Evolutionary conservation across 805 yeast species (phyloP).

Genomic region (Candida koratica): DNA sequence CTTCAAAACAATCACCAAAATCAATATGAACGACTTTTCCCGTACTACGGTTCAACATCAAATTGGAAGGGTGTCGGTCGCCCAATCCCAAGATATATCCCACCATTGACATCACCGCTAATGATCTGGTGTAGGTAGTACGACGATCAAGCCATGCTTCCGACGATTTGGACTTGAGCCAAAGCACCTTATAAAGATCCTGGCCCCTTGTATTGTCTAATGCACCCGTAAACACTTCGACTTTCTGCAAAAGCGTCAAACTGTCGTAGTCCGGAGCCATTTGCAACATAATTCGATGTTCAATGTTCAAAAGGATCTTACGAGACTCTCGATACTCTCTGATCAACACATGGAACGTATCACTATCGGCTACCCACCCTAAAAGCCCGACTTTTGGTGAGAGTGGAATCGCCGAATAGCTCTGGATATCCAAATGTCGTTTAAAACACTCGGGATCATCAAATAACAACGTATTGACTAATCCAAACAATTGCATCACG

Average conservation of each 20-base stretch:
- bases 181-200: conserved; percentile 88
- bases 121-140: conserved; percentile 90
- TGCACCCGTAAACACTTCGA: conserved; percentile 95
- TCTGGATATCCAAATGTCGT: conserved; percentile 89
- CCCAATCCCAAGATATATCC: conserved; percentile 97
- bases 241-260: conserved; percentile 82
- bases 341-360: conserved; percentile 90
- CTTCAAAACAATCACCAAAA: conserved; percentile 98
- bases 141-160: conserved; percentile 98
- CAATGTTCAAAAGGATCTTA: conserved; percentile 84
- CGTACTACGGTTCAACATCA: conserved; percentile 90
- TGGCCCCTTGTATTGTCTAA: conserved; percentile 94
- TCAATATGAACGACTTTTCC: conserved; percentile 97
- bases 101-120: conserved; percentile 98
- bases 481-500: conserved; percentile 96
- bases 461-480: conserved; percentile 83
- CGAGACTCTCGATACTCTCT: conserved; percentile 90
- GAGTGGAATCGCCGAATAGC: conserved; percentile 88
- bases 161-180: conserved; percentile 94
- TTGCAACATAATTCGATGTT: conserved; percentile 91
- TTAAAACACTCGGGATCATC: conserved; percentile 95
- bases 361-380: conserved; percentile 98
- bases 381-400: conserved; percentile 95
- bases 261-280: conserved; percentile 97
- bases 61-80: conserved; percentile 95